Conservation (phyloP, 345 rosid species). For the Garcia nutans region DNA sequence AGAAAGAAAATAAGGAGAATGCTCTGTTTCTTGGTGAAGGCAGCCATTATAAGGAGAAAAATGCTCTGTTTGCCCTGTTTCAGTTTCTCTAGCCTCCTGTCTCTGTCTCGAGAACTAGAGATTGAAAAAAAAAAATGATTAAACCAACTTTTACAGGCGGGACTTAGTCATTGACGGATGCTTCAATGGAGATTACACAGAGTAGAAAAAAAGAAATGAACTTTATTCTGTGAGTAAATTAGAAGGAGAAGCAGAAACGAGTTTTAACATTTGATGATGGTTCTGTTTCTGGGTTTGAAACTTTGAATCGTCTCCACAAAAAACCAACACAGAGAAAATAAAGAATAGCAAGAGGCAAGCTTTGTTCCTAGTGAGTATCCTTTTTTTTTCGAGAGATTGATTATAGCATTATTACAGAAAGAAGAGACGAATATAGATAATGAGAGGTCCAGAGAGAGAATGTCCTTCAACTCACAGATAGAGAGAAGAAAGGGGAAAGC, state of each 20-base stretch:
- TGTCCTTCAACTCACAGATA: neutral
- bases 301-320: too few relatives aligned
- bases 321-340: too few relatives aligned
- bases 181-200: neutral
- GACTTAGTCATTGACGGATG: neutral
- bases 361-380: neutral
- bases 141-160: neutral
- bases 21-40: neutral
- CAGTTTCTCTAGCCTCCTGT: neutral
- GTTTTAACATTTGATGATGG: neutral
- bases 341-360: too few relatives aligned
- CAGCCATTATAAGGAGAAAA: neutral
- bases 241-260: neutral
- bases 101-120: constrained; percentile 1
- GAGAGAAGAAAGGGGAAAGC: neutral
- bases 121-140: neutral
- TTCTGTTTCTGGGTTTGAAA: too few relatives aligned
- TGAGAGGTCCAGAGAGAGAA: neutral
- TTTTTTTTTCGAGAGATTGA: neutral
- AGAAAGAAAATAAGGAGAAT: neutral
- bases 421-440: neutral
- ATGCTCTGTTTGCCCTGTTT: too few relatives aligned
- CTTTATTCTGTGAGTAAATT: neutral
- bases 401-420: neutral
- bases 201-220: neutral